Conservation (phyloP, 129 eudicot genomes). For the Ambrosia trifida region DNA sequence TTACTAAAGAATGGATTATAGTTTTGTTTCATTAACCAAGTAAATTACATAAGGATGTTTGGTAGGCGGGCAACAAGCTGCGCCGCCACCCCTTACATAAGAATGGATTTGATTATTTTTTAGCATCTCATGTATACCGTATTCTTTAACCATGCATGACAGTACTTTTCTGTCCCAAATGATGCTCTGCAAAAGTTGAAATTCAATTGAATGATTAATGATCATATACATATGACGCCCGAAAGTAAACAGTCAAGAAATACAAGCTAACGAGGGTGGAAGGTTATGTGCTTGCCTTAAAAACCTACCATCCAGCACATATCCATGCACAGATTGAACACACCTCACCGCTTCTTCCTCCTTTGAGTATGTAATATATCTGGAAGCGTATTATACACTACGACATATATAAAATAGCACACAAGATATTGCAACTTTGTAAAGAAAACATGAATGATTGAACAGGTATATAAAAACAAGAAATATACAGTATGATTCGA, state of each 20-base stretch:
- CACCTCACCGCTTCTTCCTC: constrained; percentile 90
- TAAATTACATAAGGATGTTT: no score
- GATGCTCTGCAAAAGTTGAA: constrained; percentile 61
- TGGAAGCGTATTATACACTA: constrained; percentile 12
- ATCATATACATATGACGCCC: constrained; percentile 11
- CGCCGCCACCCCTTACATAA: no score
- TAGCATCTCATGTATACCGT: constrained; percentile 45
- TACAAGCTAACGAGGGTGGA: constrained; percentile 15
- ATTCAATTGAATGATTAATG: neutral
- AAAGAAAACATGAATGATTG: neutral
- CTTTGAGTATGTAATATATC: constrained; percentile 79
- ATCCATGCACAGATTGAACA: constrained; percentile 85
- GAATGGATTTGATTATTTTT: no score
- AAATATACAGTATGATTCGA: no score
- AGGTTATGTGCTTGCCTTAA: constrained; percentile 50
- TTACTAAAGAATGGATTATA: no score
- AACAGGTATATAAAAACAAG: no score
- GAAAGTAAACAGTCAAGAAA: neutral
- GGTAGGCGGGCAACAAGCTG: no score
- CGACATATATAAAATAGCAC: neutral
- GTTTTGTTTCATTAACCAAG: no score
- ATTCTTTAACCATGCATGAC: constrained; percentile 89
- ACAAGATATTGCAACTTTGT: neutral
- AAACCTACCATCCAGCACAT: constrained; percentile 68
- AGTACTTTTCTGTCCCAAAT: constrained; percentile 89